Conservation (phyloP, 495 filamentous ascomycete species). For the Xylaria cubensis region DNA sequence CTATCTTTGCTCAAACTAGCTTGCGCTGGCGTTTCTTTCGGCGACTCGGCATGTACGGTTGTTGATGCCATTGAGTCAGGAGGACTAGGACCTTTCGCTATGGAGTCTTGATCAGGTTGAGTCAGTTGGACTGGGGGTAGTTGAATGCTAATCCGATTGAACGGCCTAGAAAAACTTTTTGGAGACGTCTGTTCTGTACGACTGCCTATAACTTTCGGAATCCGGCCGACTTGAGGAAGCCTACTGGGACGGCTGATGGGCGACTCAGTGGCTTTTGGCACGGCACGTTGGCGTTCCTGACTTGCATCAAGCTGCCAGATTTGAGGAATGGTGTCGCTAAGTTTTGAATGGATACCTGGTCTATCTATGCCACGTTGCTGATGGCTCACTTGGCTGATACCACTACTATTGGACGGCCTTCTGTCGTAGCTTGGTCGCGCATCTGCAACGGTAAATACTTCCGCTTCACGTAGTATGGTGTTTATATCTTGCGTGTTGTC, state of each 20-base stretch:
- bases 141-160: slow-evolving; percentile 54
- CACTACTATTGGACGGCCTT: slow-evolving; percentile 31
- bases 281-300: slow-evolving; percentile 5
- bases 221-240: slow-evolving; percentile 85
- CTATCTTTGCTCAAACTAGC: slow-evolving; percentile 35
- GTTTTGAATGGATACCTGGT: not conserved
- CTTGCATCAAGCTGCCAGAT: slow-evolving; percentile 13
- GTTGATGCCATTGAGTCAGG: slow-evolving; percentile 48
- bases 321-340: not conserved
- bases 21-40: slow-evolving; percentile 28
- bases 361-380: not conserved
- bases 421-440: slow-evolving; percentile 9
- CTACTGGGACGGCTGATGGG: slow-evolving; percentile 48
- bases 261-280: slow-evolving; percentile 15
- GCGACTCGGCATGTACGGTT: slow-evolving; percentile 37
- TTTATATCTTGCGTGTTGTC: slow-evolving; percentile 67
- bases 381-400: slow-evolving; percentile 28
- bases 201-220: slow-evolving; percentile 84
- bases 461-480: slow-evolving; percentile 68
- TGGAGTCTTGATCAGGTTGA: slow-evolving; percentile 48
- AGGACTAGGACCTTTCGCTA: slow-evolving; percentile 57
- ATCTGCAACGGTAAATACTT: slow-evolving; percentile 36
- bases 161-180: slow-evolving; percentile 87
- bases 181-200: slow-evolving; percentile 72
- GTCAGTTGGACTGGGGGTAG: slow-evolving; percentile 48